phyloP scores from a whole-genome alignment of 768 basidiomycete genomes.

The Naganishia friedmannii region DNA sequence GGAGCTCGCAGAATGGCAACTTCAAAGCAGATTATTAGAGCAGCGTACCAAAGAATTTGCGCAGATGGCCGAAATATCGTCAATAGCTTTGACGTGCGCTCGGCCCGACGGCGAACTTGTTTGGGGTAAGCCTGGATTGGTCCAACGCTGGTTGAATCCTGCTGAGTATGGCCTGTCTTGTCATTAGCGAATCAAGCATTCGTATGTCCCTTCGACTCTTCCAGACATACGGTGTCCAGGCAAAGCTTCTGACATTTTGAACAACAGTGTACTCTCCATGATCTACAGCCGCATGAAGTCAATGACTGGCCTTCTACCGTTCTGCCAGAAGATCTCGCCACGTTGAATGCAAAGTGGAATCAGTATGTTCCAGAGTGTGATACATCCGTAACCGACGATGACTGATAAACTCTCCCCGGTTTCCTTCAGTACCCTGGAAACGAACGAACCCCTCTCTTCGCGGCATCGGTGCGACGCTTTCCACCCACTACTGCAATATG shows the following conservation, averaged over 20 bases:
- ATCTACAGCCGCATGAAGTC: background rate
- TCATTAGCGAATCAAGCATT: slow-evolving; percentile 31
- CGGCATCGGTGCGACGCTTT: slow-evolving; percentile 19
- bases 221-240: background rate
- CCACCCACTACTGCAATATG: background rate
- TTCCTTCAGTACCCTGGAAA: background rate
- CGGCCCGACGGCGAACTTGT: slow-evolving; percentile 8
- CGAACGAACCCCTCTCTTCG: slow-evolving; percentile 2
- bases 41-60: slow-evolving; percentile 25
- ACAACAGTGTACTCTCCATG: slow-evolving; percentile 14
- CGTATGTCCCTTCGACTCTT: background rate
- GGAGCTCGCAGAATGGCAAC: slow-evolving; percentile 19
- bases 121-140: slow-evolving; percentile 24
- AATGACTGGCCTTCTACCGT: background rate
- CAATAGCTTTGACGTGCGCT: slow-evolving; percentile 23
- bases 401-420: background rate
- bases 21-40: slow-evolving; percentile 15
- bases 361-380: slow-evolving; percentile 4
- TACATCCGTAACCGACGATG: background rate
- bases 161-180: too few species aligned
- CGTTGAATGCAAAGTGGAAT: background rate
- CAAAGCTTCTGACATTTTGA: background rate
- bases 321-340: background rate
- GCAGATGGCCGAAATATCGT: slow-evolving; percentile 26
- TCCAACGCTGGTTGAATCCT: too few species aligned